These are phyloP conservation scores for Zalerion maritima DNA, from an alignment of 495 filamentous ascomycete species.

Conservation along the genomic window DNA sequence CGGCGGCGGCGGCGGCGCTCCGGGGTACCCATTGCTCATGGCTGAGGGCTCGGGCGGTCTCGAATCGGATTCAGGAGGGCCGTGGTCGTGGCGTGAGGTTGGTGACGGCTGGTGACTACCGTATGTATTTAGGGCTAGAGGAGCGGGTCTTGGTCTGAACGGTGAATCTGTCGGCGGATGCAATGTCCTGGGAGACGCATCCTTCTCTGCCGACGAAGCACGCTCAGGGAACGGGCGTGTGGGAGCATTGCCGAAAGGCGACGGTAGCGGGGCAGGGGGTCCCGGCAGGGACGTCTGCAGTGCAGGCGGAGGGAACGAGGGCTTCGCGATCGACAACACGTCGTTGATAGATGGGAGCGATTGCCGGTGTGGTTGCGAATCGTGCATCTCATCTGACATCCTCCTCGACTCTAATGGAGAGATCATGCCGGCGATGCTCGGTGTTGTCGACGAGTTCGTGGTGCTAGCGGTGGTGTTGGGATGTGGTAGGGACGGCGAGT, in stretches of 20 bases:
- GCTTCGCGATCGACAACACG: slow-evolving; percentile 26
- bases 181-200: slow-evolving; percentile 7
- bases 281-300: too few species aligned
- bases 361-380: slow-evolving; percentile 25
- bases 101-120: slow-evolving; percentile 13
- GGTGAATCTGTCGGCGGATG: slow-evolving; percentile 13
- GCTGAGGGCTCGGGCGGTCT: slow-evolving; percentile 8
- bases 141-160: slow-evolving; percentile 12
- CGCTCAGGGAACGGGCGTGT: slow-evolving; percentile 12
- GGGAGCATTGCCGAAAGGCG: too few species aligned
- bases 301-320: slow-evolving; percentile 20
- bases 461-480: too few species aligned
- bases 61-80: slow-evolving; percentile 11
- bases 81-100: slow-evolving; percentile 13
- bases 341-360: slow-evolving; percentile 36
- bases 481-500: slow-evolving; percentile 22
- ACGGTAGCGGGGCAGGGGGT: too few species aligned
- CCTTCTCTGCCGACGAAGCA: too few species aligned
- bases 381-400: slow-evolving; percentile 24
- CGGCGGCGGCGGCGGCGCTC: slow-evolving; percentile 14
- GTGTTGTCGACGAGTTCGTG: slow-evolving; percentile 18
- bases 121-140: slow-evolving; percentile 17
- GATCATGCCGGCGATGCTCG: slow-evolving; percentile 28
- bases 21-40: slow-evolving; percentile 6
- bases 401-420: slow-evolving; percentile 29